These are phyloP conservation scores for Beauveria brongniartii DNA, from an alignment of 2,329 filamentous ascomycete species.

Conservation along the genomic window DNA sequence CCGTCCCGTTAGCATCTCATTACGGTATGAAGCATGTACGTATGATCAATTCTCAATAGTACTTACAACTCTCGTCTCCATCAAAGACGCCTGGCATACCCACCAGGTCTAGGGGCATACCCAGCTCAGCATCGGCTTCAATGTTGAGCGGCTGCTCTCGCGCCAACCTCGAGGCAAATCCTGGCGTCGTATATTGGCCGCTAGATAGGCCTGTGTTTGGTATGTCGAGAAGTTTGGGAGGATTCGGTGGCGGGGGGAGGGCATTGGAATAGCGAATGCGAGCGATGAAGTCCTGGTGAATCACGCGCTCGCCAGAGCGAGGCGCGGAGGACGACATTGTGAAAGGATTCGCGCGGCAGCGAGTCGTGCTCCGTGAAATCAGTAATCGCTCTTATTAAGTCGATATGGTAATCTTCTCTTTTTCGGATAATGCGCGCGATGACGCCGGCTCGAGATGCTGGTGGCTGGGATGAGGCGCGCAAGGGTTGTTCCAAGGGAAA, in stretches of 20 bases:
- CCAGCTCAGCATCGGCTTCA: conserved; percentile 93
- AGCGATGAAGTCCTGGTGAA: conserved; percentile 95
- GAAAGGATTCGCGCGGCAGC: conserved; percentile 9
- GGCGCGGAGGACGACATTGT: conserved; percentile 27
- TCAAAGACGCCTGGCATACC: conserved; percentile 93
- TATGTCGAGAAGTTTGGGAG: conserved; percentile 94
- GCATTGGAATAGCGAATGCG: conserved; percentile 93
- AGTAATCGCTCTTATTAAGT: not conserved
- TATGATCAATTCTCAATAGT: not conserved
- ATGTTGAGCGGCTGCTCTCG: conserved; percentile 92
- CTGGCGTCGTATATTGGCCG: conserved; percentile 81
- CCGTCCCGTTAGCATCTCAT: conserved; percentile 10
- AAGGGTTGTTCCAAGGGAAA: conserved; percentile 5
- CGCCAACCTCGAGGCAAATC: conserved; percentile 81
- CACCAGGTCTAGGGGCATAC: conserved; percentile 93
- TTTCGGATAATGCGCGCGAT: conserved; percentile 14
- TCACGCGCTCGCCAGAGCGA: conserved; percentile 47
- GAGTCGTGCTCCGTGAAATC: not conserved
- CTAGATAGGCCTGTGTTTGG: conserved; percentile 84
- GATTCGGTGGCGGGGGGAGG: conserved; percentile 85
- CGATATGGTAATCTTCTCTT: conserved; percentile 4
- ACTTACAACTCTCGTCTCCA: conserved; percentile 83
- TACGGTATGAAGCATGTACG: not conserved
- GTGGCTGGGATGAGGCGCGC: not conserved
- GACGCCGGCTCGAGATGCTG: not conserved